phyloP scores from a whole-genome alignment of 768 basidiomycete species.

The Calocybe cyanea region DNA sequence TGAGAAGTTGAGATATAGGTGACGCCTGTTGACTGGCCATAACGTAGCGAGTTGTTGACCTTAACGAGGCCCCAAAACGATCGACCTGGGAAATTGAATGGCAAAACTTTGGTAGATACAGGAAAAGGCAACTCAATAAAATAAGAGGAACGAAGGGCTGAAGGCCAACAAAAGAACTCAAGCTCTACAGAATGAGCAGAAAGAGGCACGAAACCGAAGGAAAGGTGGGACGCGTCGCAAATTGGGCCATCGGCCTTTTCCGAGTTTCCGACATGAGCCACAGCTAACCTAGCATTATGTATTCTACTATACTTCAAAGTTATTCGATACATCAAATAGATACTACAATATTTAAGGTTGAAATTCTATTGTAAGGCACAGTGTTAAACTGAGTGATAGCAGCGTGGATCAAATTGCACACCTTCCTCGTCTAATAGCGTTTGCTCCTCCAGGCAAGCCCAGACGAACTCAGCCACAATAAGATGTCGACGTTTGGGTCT shows the following conservation, averaged over 20 bases:
- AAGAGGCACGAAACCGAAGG: slow-evolving; percentile 7
- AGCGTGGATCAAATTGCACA: slow-evolving; percentile 26
- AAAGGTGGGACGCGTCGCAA: slow-evolving; percentile 11
- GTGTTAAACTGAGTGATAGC: no score
- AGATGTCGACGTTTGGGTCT: slow-evolving; percentile 83
- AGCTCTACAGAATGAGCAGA: slow-evolving; percentile 2
- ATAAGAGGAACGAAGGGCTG: slow-evolving; percentile 8
- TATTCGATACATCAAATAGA: no score
- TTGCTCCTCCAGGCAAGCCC: slow-evolving; percentile 76
- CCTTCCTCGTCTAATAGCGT: slow-evolving; percentile 86
- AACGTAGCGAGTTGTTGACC: no score
- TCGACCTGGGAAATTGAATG: no score
- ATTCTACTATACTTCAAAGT: no score
- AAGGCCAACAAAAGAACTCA: no score
- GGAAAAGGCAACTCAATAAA: slow-evolving; percentile 10
- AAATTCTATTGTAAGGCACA: no score
- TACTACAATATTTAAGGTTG: no score
- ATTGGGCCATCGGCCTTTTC: slow-evolving; percentile 2
- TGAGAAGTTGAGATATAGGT: slow-evolving; percentile 70
- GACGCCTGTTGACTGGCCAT: slow-evolving; percentile 48
- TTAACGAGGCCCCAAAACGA: no score
- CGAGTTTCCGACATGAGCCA: slow-evolving; percentile 5
- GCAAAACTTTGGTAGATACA: background rate
- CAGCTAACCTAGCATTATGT: no score
- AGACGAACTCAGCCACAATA: slow-evolving; percentile 73